Conservation (phyloP, 2,329 filamentous ascomycete species). For the Aspergillus viridinutans region DNA sequence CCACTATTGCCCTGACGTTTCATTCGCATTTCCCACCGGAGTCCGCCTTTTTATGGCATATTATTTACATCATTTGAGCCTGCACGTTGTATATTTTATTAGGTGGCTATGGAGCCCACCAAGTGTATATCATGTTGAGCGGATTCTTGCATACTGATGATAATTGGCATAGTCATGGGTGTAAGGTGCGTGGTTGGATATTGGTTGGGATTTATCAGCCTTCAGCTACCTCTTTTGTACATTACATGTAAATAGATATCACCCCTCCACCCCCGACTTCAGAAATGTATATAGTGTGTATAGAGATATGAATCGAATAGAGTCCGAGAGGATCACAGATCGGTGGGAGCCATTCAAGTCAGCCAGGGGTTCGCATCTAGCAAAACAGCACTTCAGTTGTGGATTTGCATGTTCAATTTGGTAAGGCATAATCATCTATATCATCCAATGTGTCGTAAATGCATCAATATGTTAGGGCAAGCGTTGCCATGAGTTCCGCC, state of each 20-base stretch:
- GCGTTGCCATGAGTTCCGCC: background rate
- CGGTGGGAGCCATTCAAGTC: background rate
- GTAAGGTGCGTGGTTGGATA: background rate
- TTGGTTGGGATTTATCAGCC: background rate
- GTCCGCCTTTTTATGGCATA: background rate
- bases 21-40: background rate
- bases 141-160: background rate
- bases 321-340: background rate
- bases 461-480: background rate
- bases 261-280: background rate
- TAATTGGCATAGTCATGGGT: background rate
- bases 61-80: background rate
- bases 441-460: background rate
- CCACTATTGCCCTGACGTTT: background rate
- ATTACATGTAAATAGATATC: conserved; percentile 13
- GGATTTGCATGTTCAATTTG: background rate
- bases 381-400: background rate
- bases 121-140: background rate
- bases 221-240: conserved; percentile 5
- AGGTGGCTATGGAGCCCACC: background rate
- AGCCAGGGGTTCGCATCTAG: background rate
- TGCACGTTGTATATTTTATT: background rate
- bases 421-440: background rate
- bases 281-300: conserved; percentile 3
- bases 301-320: background rate